Evolutionary conservation across 345 rosid genomes (phyloP).

Genomic region (Populus tremula): DNA sequence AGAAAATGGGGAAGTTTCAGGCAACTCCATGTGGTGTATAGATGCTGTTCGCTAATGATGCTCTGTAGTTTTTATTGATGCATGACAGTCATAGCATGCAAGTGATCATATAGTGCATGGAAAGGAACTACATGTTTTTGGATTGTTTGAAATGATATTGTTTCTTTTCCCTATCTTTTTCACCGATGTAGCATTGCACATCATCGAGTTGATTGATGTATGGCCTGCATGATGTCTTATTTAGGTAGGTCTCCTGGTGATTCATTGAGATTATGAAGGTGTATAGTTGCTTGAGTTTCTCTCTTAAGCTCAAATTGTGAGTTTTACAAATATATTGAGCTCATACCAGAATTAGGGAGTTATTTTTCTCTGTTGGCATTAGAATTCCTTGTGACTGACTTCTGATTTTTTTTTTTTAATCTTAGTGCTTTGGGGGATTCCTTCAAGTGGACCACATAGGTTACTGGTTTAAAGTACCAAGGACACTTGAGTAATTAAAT

Average conservation of each 20-base stretch:
- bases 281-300: background rate
- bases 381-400: background rate
- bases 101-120: background rate
- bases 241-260: background rate
- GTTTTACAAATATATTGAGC: background rate
- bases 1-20: background rate
- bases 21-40: background rate
- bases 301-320: background rate
- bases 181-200: background rate
- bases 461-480: background rate
- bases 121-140: background rate
- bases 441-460: background rate
- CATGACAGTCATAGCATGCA: background rate
- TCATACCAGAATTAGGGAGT: background rate
- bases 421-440: conserved; percentile 1
- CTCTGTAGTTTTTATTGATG: background rate
- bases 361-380: background rate
- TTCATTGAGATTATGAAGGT: background rate
- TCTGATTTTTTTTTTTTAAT: background rate
- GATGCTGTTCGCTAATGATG: background rate
- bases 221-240: background rate
- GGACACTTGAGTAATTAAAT: conserved; percentile 11
- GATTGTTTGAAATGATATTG: background rate
- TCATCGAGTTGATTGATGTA: background rate
- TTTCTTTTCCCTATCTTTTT: background rate